Conservation (phyloP, 2,329 filamentous ascomycete genomes). For the Blastomyces silverae region DNA sequence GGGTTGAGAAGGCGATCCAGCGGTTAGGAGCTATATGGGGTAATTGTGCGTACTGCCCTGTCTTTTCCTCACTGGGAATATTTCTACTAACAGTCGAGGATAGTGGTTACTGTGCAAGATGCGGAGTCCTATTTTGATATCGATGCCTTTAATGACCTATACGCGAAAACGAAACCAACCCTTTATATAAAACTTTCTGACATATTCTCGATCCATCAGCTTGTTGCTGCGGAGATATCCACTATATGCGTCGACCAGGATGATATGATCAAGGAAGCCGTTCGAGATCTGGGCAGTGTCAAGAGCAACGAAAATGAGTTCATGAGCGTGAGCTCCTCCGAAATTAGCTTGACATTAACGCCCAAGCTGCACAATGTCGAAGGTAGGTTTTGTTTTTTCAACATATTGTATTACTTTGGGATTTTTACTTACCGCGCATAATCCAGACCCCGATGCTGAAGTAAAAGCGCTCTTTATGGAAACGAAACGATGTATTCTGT, state of each 20-base stretch:
- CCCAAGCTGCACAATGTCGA: constrained; percentile 84
- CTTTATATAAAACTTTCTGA: constrained; percentile 99
- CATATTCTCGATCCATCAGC: constrained; percentile 89
- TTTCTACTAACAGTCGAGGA: constrained; percentile 36
- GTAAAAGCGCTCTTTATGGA: constrained; percentile 94
- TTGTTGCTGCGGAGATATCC: constrained; percentile 72
- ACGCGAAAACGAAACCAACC: constrained; percentile 91
- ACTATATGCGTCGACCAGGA: constrained; percentile 72
- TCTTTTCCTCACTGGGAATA: background rate
- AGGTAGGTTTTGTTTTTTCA: constrained; percentile 37
- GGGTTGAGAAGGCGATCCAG: constrained; percentile 76
- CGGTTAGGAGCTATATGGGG: constrained; percentile 68
- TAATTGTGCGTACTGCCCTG: constrained; percentile 44
- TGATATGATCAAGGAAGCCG: constrained; percentile 81
- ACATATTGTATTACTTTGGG: background rate
- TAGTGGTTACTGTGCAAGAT: constrained; percentile 74
- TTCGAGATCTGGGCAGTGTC: constrained; percentile 88
- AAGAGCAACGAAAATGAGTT: constrained; percentile 96
- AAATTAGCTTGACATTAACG: constrained; percentile 85
- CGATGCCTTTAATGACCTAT: constrained; percentile 97
- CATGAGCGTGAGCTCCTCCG: constrained; percentile 73
- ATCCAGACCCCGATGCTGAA: constrained; percentile 76
- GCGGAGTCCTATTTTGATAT: constrained; percentile 93
- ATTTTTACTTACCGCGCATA: background rate
- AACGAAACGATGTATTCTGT: constrained; percentile 92